phyloP scores from a whole-genome alignment of 345 rosid species.

The Geranium brycei region DNA sequence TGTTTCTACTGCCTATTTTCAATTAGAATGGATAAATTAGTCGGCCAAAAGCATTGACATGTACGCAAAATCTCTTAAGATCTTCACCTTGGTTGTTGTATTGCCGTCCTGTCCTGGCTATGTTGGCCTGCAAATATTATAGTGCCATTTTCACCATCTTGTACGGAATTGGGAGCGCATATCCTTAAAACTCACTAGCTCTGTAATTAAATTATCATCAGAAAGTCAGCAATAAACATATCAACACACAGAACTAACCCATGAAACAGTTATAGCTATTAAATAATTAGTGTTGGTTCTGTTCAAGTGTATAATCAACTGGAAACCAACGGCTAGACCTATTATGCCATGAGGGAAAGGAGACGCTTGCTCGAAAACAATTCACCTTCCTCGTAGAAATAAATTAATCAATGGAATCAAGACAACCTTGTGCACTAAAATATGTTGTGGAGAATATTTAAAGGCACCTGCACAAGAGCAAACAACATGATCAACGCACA shows the following conservation, averaged over 20 bases:
- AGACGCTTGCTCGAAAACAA: conserved; percentile 3
- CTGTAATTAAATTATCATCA: too few relatives aligned
- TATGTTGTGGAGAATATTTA: neutral
- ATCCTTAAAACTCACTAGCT: too few relatives aligned
- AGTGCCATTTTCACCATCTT: neutral
- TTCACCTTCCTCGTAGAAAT: neutral
- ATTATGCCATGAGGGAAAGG: neutral
- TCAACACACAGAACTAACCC: too few relatives aligned
- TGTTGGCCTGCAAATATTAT: neutral
- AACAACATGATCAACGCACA: neutral
- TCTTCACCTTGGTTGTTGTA: neutral
- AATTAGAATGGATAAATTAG: neutral
- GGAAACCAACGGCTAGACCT: too few relatives aligned
- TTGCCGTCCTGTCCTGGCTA: neutral
- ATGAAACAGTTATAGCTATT: neutral
- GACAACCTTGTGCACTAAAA: neutral
- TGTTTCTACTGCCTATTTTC: neutral
- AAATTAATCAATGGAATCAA: neutral
- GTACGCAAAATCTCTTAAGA: neutral
- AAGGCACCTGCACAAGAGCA: neutral
- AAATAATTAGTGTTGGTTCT: neutral
- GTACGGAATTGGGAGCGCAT: too few relatives aligned
- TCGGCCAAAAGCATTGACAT: conserved; percentile 1
- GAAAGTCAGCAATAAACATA: too few relatives aligned
- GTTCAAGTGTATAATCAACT: neutral